Conservation (phyloP, 1,284 basidiomycete genomes). For the Boletus smithii region DNA sequence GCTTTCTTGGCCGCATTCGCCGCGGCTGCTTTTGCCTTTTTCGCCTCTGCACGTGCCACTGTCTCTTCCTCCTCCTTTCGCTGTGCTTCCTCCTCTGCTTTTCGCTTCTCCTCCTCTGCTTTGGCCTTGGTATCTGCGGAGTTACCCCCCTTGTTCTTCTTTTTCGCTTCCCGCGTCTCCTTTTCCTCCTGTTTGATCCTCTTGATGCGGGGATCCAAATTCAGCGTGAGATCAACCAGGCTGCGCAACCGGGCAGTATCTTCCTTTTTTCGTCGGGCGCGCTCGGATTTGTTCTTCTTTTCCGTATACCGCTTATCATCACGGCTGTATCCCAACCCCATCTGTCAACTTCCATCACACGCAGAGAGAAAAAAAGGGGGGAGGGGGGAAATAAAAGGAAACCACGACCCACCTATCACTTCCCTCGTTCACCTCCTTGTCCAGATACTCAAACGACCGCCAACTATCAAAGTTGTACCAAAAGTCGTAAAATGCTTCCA, state of each 20-base stretch:
- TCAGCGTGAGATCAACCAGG: slow-evolving; percentile 86
- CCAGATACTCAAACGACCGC: slow-evolving; percentile 96
- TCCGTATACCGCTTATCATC: slow-evolving; percentile 99
- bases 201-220: slow-evolving; percentile 93
- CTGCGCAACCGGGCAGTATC: slow-evolving; percentile 89
- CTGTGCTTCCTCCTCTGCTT: slow-evolving; percentile 61
- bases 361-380: not conserved
- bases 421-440: slow-evolving; percentile 98
- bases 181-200: slow-evolving; percentile 97
- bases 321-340: slow-evolving; percentile 52
- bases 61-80: slow-evolving; percentile 30
- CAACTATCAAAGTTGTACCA: slow-evolving; percentile 99
- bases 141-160: slow-evolving; percentile 52
- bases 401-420: slow-evolving; percentile 75
- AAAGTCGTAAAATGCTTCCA: slow-evolving; percentile 96
- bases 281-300: slow-evolving; percentile 99
- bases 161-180: slow-evolving; percentile 91
- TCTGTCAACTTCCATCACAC: slow-evolving; percentile 1
- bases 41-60: slow-evolving; percentile 73
- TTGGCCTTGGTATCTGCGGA: slow-evolving; percentile 54
- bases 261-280: slow-evolving; percentile 95
- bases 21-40: slow-evolving; percentile 79
- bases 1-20: slow-evolving; percentile 96
- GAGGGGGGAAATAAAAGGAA: no score
- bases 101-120: slow-evolving; percentile 66